Percentiles rank a stretch among this genome's conserved stretches.
phyloP scores from a whole-genome alignment of 2,329 filamentous ascomycete genomes.

The Venturia aucupariae region DNA sequence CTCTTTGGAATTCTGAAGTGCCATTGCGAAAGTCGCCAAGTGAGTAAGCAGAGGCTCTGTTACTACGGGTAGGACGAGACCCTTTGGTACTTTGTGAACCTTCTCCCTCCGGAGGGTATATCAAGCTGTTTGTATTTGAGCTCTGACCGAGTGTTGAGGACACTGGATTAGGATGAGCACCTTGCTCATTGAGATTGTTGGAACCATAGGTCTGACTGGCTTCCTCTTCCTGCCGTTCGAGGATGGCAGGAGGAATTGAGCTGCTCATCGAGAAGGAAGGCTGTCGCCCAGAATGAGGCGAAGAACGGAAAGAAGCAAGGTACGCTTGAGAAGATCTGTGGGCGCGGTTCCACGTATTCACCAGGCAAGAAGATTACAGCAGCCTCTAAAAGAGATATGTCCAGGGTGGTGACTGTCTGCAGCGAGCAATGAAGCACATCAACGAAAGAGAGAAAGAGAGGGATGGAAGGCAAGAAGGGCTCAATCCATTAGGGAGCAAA shows the following conservation, averaged over 20 bases:
- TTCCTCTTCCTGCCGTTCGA: neutral
- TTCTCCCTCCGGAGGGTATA: neutral
- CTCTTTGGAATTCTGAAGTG: slow-evolving; percentile 36
- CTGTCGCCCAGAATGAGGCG: neutral
- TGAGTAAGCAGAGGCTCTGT: slow-evolving; percentile 19
- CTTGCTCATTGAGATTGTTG: neutral
- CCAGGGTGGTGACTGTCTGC: neutral
- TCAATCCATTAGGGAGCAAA: too few species aligned
- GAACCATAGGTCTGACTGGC: neutral
- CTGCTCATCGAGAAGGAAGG: neutral
- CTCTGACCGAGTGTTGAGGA: neutral
- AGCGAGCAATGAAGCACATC: neutral
- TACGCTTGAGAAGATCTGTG: neutral
- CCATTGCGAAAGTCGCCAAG: slow-evolving; percentile 29
- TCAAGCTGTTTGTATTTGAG: neutral
- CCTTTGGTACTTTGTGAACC: neutral
- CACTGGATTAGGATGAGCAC: neutral
- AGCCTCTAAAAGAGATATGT: neutral
- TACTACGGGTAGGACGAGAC: neutral
- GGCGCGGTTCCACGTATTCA: neutral
- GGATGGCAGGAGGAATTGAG: neutral
- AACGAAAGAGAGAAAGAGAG: too few species aligned
- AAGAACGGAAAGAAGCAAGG: neutral
- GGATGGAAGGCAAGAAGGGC: too few species aligned
- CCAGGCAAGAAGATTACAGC: neutral